These are phyloP conservation scores for Phalaenopsis equestris DNA, from an alignment of 106 monocot genomes.

Conservation along the genomic window DNA sequence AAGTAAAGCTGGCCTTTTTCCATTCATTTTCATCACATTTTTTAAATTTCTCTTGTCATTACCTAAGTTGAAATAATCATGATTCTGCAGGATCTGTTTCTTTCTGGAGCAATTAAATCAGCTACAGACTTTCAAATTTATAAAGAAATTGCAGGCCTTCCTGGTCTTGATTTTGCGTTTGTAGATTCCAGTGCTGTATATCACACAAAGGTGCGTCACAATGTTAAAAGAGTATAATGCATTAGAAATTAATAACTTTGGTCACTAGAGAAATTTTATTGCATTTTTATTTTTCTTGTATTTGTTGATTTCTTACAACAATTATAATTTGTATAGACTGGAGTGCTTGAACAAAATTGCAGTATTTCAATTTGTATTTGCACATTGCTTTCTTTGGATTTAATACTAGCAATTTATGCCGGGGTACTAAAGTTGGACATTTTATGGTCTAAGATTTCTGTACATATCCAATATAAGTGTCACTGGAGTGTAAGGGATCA, in stretches of 20 bases:
- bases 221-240: background rate
- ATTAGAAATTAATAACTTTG: background rate
- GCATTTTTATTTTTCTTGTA: background rate
- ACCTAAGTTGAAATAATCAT: slow-evolving; percentile 3
- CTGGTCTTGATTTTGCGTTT: slow-evolving; percentile 98
- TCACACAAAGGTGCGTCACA: slow-evolving; percentile 70
- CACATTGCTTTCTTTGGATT: no score
- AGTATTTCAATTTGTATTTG: background rate
- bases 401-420: no score
- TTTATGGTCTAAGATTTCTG: no score
- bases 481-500: no score
- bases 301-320: background rate
- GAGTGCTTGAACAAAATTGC: background rate
- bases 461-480: no score
- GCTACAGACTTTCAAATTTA: slow-evolving; percentile 98
- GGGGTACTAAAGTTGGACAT: no score
- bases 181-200: slow-evolving; percentile 74
- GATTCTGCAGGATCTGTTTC: slow-evolving; percentile 80
- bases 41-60: background rate
- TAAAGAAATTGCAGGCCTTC: slow-evolving; percentile 79
- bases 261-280: background rate
- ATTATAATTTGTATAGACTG: background rate
- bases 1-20: background rate
- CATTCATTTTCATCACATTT: background rate
- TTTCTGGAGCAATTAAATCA: slow-evolving; percentile 84